Base-by-base conservation (phyloP, 495 filamentous ascomycete genomes). In the Annulohypoxylon moriforme region DNA sequence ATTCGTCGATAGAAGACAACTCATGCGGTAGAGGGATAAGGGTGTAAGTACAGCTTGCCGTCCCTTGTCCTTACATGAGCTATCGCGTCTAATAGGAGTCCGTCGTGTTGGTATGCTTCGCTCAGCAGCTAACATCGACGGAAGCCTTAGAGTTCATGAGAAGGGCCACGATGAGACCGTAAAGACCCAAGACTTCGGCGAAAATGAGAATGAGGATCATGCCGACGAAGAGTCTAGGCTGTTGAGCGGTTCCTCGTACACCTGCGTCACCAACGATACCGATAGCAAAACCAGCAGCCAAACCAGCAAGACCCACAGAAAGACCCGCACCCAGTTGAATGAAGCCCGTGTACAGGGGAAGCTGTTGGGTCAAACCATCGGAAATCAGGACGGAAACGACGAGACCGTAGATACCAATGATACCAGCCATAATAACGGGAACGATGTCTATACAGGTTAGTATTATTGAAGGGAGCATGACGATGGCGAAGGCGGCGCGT, bases 141-240 rank as follows among this genome's bases (percentile, higher is more conserved):
- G 78, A 81, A 22, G 88, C 88, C 84, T 91, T 92, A 62, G 95
- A 94, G 91, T 98, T 99, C 96, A 99, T 98, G 75, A 99, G 90
- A 74, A 99, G 91, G 67, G 96, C 96, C 68, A 99, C 96, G 78
- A 99, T 99, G 75, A 99, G 86, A 73, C 96, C 96, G 85, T 99
- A 99, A 49, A 99, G 92, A 93, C 93, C 96, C 89, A 99, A 83
- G 71, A 98, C 96, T 97, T 98, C 96, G 77, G 96, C 96, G 87
- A 99, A 99, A 97, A 99, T 99, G 86, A 99, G 94, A 87, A 99
- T 99, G 78, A 99, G 85, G 85, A 99, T 98, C 96, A 99, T 99
- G 86, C 96, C 96, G 82, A 99, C 96, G 86, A 97, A 99, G 60
- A 99, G 89, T 77, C 94, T 88, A 52, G 96, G 96, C 82, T 99